Percentiles rank a stretch among this genome's conserved stretches.
Conservation (phyloP, 2,329 filamentous ascomycete genomes). For the Paracamarosporium sp. region DNA sequence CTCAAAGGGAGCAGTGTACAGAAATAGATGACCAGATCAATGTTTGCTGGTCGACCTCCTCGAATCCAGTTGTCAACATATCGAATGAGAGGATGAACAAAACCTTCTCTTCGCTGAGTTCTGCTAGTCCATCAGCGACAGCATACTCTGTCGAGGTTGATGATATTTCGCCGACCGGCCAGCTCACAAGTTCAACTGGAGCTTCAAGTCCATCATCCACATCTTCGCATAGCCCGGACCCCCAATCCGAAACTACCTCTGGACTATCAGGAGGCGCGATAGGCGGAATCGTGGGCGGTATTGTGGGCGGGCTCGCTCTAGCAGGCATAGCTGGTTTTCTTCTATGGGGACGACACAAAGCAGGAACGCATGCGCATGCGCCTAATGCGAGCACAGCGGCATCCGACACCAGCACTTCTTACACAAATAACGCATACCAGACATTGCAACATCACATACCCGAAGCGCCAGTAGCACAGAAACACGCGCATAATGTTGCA, state of each 20-base stretch:
- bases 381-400: neutral
- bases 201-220: neutral
- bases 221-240: neutral
- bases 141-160: slow-evolving; percentile 17
- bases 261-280: slow-evolving; percentile 22
- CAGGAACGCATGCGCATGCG: neutral
- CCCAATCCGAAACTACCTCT: neutral
- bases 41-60: slow-evolving; percentile 29
- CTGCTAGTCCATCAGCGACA: slow-evolving; percentile 18
- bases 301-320: slow-evolving; percentile 14
- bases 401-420: neutral
- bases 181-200: neutral
- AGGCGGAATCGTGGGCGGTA: slow-evolving; percentile 19
- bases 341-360: slow-evolving; percentile 8
- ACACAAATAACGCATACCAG: neutral
- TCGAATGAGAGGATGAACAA: slow-evolving; percentile 19
- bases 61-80: slow-evolving; percentile 20
- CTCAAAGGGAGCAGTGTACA: slow-evolving; percentile 23
- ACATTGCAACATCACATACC: neutral
- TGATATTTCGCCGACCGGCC: neutral
- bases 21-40: slow-evolving; percentile 27
- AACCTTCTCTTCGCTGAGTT: slow-evolving; percentile 25
- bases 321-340: slow-evolving; percentile 14
- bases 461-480: neutral
- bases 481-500: neutral